These are phyloP conservation scores for Ilyonectria robusta DNA, from an alignment of 2,329 filamentous ascomycete species.

Conservation along the genomic window DNA sequence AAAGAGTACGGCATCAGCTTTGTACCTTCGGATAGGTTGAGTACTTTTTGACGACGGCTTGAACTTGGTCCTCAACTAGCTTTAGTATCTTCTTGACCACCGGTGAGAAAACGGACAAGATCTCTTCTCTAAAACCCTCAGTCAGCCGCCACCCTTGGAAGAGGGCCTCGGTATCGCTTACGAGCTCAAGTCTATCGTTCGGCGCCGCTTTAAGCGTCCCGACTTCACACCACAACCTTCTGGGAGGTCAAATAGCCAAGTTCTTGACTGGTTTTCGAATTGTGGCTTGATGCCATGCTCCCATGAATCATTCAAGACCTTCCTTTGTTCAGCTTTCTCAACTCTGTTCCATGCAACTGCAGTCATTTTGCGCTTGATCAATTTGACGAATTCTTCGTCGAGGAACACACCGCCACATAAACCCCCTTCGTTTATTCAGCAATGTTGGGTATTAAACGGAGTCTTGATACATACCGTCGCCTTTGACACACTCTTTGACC, in stretches of 20 bases:
- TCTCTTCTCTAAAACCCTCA: constrained; percentile 34
- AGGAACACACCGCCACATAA: constrained; percentile 59
- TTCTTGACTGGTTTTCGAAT: constrained; percentile 34
- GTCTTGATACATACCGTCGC: constrained; percentile 49
- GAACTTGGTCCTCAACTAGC: constrained; percentile 46
- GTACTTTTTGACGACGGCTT: constrained; percentile 34
- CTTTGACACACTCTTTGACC: constrained; percentile 55
- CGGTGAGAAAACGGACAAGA: constrained; percentile 43
- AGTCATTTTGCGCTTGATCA: constrained; percentile 47
- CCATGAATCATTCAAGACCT: constrained; percentile 47
- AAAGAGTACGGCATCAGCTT: not conserved
- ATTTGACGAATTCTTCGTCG: constrained; percentile 52
- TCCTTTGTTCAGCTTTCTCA: not conserved
- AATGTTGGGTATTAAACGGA: accelerated
- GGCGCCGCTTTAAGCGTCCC: constrained; percentile 14
- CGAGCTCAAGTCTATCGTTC: constrained; percentile 21
- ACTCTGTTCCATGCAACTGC: constrained; percentile 9
- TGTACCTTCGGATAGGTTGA: constrained; percentile 45
- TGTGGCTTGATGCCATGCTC: constrained; percentile 50
- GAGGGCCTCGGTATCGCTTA: accelerated
- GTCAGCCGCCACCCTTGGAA: not conserved
- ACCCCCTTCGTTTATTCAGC: constrained; percentile 42
- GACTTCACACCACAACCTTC: not conserved
- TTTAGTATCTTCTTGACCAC: constrained; percentile 36
- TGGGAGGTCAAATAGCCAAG: constrained; percentile 40